Base-by-base conservation (phyloP, 1,139 yeast species). In the Kodamaea sp. region DNA sequence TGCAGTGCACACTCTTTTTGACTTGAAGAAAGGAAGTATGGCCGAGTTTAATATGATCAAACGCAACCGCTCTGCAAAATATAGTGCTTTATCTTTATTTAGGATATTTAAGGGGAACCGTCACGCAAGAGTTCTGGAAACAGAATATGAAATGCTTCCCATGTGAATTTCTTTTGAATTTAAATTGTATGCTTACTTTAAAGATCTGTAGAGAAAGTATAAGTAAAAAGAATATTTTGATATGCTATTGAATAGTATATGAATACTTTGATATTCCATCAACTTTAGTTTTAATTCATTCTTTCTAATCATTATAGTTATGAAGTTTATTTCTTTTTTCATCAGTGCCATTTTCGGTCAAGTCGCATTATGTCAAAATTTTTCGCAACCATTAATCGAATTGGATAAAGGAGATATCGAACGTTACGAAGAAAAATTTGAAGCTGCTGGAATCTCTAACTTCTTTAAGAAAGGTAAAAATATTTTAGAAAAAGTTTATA, bases 31-130 rank as follows among this genome's bases (percentile, higher is more conserved):
- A 32, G 66, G 65, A 2, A 56, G 57, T 2, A 34, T 56, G n/a
- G 59, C 55, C 12, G 70, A 66, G 39, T 68, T 68, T 40, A 52
- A 60, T 34, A 36, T 39, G 11, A 44, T 54, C 24, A 67, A 59
- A 46, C 53, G 63, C 39, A 48, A 44, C 22, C 43, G 47, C 7
- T 29, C 25, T 5, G 27, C 35, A 15, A 26, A 30, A 7, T 32
- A 24, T 12, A 27, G 37, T 7, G 8, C 38, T 27, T 22, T 24
- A 28, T 25, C 27, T 12, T 32, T 29, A 4, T 10, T 33, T 12
- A 30, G 39, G 29, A n/a, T 41, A 7, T 27, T 24, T 20, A 38
- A 38, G 31, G 34, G 43, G 5, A 15, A 15, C 20, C 3, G 20
- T 3, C 20, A 15, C 20, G 20, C 20, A 15, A 31, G 37, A 15